Base-by-base conservation (phyloP, 2,329 filamentous ascomycete species). In the Aspergillaceae sp. region DNA sequence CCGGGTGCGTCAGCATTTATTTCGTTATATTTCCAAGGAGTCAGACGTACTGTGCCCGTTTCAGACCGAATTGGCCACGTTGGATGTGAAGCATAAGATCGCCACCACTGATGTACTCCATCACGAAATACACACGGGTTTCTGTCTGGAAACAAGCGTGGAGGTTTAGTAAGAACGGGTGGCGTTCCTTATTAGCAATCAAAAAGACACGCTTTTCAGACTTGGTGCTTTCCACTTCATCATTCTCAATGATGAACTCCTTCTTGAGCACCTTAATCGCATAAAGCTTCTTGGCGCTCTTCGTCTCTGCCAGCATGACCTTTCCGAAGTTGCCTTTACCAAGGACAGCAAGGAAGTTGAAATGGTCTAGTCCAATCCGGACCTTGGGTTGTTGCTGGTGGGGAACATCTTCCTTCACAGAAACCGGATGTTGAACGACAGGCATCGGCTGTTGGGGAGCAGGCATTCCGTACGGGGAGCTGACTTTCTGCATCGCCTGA, bases 321-420 rank as follows among this genome's bases (percentile, higher is more conserved):
- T 98, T 98, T 67, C 92, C 92, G 64, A 98, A 98, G 71, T 98
- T 98, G 73, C 92, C 92, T 71, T 98, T 98, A 63, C 92, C 92
- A 54, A 98, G 80, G 45, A 98, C 92, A 53, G 94, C 91, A 54
- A 98, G 77, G 78, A 98, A 98, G 67, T 98, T 98, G 77, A 98
- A 98, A 70, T 98, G 90, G 64, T 98, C 94, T 40, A 98, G 75
- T 11, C 92, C 92, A 63, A 98, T 97, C 44, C 91, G 82, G 61
- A 84, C 45, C 45, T 63, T 66, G 11, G 59, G 48, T 50, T 19
- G 19, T 19, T 63, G 61, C 30, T 58, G 56, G n/a, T 59, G 56
- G 28, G 57, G 57, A 40, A 53, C 49, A n/a, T 65, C 59, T 42
- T 68, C 59, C 43, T 60, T 58, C 11, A 54, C 47, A 7, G 52